Evolutionary conservation across 352 stramenopile genomes (phyloP), one percentile per base, ranked within the genome.

Genomic region (Globisporangium paddicum): DNA sequence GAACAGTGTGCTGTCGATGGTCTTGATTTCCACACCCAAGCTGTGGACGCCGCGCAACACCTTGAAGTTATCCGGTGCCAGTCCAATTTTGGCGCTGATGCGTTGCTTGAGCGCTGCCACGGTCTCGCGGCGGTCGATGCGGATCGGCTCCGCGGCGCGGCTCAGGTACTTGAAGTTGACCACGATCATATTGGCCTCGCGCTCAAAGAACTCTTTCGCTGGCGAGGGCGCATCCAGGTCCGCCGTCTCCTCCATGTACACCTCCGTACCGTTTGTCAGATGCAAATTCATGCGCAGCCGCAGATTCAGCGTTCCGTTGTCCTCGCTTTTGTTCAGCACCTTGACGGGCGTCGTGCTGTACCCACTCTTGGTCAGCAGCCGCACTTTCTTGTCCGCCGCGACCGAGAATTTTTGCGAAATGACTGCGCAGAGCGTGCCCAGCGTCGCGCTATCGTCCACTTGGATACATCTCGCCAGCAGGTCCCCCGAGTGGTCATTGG

Each of bases 21-120:
- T 73, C 67, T 94, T 94, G 53, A 94, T 89, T 61, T 94, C 84
- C 9, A 90, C 79, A 21, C 80, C 77, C 21, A 79, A 72, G 32
- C 71, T 79, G 40, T 87, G 80, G 28, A 79, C 82, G 1, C 83
- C 83, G 21, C 84, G 84, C n/a, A 89, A 62, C 23, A 94, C 55
- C 64, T 94, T 94, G 59, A 94, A 94, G 34, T 76, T 66, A 32
- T 85, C 71, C 1, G 69, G 59, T 0, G 71, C 55, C 25, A 92
- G 50, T 0, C 61, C 66, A 26, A 94, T 77, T 45, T 71, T 72
- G 6, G 37, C 51, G 35, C 66, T 67, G 52, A 94, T 89, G 28
- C 61, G 71, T 23, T 78, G 67, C 46, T 94, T 94, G 26, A 94
- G 53, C 16, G 49, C 58, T 0, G 68, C 63, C 10, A 91, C 72